phyloP scores from a whole-genome alignment of 768 basidiomycete genomes.

The Chalciporus sphaerocephalus region DNA sequence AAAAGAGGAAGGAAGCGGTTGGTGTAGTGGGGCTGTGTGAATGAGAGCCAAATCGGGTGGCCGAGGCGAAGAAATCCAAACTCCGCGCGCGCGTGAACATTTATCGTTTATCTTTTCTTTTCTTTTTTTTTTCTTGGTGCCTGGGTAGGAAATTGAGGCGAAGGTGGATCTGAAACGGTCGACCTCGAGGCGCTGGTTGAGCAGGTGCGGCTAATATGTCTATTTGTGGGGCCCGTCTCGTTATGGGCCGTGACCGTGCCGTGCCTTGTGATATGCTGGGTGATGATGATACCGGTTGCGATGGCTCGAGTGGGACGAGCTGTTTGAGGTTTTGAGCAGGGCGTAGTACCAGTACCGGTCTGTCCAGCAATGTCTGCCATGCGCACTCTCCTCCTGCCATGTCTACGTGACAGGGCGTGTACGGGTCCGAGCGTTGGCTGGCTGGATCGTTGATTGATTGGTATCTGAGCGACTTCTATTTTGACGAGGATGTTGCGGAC shows the following conservation, averaged over 20 bases:
- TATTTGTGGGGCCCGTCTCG: conserved; percentile 18
- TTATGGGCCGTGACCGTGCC: conserved; percentile 13
- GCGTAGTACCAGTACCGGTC: no score
- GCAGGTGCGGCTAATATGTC: conserved; percentile 19
- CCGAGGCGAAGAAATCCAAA: conserved; percentile 14
- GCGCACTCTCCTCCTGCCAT: not conserved
- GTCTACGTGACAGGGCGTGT: not conserved
- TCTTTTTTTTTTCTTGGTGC: conserved; percentile 10
- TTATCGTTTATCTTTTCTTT: not conserved
- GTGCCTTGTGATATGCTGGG: not conserved
- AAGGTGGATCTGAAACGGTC: conserved; percentile 29
- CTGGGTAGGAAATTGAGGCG: conserved; percentile 25
- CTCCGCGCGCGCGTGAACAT: conserved; percentile 20
- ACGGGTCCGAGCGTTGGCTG: conserved; percentile 13
- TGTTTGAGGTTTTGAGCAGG: not conserved
- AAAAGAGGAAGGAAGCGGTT: no score
- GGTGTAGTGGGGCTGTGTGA: conserved; percentile 24
- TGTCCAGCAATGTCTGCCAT: not conserved
- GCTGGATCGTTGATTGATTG: conserved; percentile 6
- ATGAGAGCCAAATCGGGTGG: conserved; percentile 17
- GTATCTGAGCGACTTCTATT: conserved; percentile 19
- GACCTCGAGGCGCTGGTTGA: conserved; percentile 20
- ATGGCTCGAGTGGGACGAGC: conserved; percentile 5
- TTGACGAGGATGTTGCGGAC: conserved; percentile 17
- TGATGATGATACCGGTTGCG: conserved; percentile 21